Evolutionary conservation across 2,329 filamentous ascomycete genomes (phyloP).

Genomic region (Hypoxylon sp.): DNA sequence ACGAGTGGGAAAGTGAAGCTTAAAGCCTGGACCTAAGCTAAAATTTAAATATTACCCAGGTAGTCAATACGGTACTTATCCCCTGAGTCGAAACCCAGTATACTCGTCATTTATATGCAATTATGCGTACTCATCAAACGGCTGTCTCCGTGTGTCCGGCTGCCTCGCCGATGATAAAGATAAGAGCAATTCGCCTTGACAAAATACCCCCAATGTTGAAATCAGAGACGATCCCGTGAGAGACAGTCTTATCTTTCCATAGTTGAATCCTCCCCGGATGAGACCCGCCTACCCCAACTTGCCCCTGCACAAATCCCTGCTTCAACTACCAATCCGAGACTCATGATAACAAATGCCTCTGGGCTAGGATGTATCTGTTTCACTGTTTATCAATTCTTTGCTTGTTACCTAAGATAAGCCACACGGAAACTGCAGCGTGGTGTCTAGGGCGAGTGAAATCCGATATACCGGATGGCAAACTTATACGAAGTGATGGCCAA

Average conservation of each 20-base stretch:
- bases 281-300: constrained; percentile 8
- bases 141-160: neutral
- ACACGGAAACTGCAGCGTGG: neutral
- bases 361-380: neutral
- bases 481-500: neutral
- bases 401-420: constrained; percentile 17
- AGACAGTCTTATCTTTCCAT: constrained; percentile 16
- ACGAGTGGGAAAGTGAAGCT: neutral
- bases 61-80: too few relatives aligned
- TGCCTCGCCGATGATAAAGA: neutral
- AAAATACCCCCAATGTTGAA: neutral
- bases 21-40: neutral
- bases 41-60: neutral
- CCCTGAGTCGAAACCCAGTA: neutral
- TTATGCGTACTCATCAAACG: neutral
- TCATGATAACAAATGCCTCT: constrained; percentile 27
- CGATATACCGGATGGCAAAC: neutral
- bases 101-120: neutral
- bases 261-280: constrained; percentile 3
- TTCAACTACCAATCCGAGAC: constrained; percentile 22
- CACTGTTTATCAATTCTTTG: neutral
- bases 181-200: neutral
- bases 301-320: constrained; percentile 13
- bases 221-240: too few relatives aligned
- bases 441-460: neutral